Evolutionary conservation across 306 rosid species (phyloP), one percentile per base, ranked within the genome.

Genomic region (Corylus heterophylla): DNA sequence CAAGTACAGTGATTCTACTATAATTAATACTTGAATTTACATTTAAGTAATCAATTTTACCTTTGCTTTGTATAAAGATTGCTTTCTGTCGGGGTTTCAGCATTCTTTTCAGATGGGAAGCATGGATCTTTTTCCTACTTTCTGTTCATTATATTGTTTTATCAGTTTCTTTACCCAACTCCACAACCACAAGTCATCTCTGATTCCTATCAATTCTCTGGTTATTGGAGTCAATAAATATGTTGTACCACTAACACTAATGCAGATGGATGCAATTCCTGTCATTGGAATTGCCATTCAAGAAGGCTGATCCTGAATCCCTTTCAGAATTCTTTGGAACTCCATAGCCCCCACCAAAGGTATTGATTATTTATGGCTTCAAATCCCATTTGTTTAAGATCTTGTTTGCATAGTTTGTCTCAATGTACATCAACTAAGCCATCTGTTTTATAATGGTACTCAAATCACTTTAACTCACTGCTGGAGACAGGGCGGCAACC

Each of bases 171-270:
- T 78, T 78, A 63, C 69, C 88, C 81, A 42, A 47, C 83, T 74
- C 74, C 75, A 11, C 83, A 87, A 85, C 74, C 75, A 11, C 83
- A 87, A 85, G 91, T 87, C 79, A 84, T 73, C 85, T 70, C 56
- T 27, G 84, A 83, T 83, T 87, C 88, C 84, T 9, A 31, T 51
- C 71, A 71, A 52, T 50, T 18, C 58, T 12, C 27, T 14, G 61
- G 51, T 73, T 66, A 7, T 58, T 27, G 4, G 39, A 42, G 72
- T 44, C 29, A 35, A 39, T 42, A 4, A n/a, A 67, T 67, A 42
- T 76, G 68, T 13, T 4, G 18, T 8, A 74, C 50, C 27, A 31
- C 54, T 35, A 74, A 68, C 27, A 31, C 54, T 35, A 18, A 12
- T 27, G 74, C 76, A 71, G 42, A 58, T 42, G 63, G 47, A 52